Evolutionary conservation across 2,329 filamentous ascomycete species (phyloP), one percentile per base, ranked within the genome.

Genomic region (Ceratocystis destructans): DNA sequence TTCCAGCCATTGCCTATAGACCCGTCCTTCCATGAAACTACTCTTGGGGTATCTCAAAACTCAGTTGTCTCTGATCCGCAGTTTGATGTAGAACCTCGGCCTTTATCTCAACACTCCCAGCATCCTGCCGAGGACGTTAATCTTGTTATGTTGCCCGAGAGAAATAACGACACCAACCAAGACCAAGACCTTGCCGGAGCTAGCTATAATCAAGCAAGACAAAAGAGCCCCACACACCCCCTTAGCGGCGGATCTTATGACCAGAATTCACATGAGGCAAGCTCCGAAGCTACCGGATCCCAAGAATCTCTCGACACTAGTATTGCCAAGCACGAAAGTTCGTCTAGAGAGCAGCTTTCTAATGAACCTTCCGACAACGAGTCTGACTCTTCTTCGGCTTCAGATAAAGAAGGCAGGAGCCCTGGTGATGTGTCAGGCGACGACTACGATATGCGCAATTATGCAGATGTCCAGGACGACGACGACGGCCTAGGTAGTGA

Each of bases 361-460:
- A 10, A 33, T 8, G 57, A 61, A 22, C 31, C 20, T 17, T 64
- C 62, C 1, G 46, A 53, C 46, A n/a, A 57, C n/a, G 22, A 55
- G 37, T 25, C 28, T 31, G 53, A 57, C 17, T 57, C 53, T 17
- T 37, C 48, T 15, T 64, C 62, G 41, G 46, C 15, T 55, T 64
- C 62, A 2, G 62, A 55, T n/a, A 33, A 74, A 7, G 74, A 75
- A 10, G 73, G 75, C 55, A 71, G 72, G 25, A 66, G 69, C 0
- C 67, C 67, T 3, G 65, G 62, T 33, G 66, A 72, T 46, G 71
- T 68, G 12, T 70, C 69, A 22, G 70, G 70, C 8, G 69, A 70
- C n/a, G 69, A 72, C 6, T 70, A 74, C 7, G 71, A 74, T 33
- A 68, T 65, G 53, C 61, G 67, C 37, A 71, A 71, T 17, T 70